A percentile compares a stretch with the other conserved stretches of the same genome.
Evolutionary conservation across 1,284 basidiomycete species (phyloP).

Genomic region (Serendipita sp.): DNA sequence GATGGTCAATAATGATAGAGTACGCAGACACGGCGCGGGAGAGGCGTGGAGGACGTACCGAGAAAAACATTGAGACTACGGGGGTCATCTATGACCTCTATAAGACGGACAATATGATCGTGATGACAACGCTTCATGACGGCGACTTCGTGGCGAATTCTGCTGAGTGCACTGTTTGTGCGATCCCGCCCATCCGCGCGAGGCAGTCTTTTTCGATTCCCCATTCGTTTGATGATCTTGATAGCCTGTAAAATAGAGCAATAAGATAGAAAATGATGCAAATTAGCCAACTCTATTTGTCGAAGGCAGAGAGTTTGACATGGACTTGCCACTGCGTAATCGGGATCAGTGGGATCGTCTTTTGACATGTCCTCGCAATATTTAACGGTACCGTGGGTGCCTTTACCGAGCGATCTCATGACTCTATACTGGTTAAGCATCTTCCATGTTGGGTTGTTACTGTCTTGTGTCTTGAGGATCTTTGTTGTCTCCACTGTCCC

Average conservation of each 20-base stretch:
- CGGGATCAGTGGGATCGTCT: conserved; percentile 15
- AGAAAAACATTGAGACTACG: conserved; percentile 85
- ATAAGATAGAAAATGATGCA: conserved; percentile 6
- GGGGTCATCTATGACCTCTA: conserved; percentile 92
- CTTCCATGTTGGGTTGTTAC: conserved; percentile 23
- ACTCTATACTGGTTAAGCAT: conserved; percentile 75
- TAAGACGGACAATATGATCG: conserved; percentile 80
- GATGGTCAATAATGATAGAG: conserved; percentile 11
- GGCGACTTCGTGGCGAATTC: conserved; percentile 83
- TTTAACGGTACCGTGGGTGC: conserved; percentile 72
- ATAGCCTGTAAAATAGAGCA: conserved; percentile 43
- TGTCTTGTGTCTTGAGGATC: conserved; percentile 25
- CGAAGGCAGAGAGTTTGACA: not conserved
- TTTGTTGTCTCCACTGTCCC: conserved; percentile 46
- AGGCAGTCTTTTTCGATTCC: conserved; percentile 46
- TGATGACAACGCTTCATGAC: conserved; percentile 96
- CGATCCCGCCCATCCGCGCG: conserved; percentile 29
- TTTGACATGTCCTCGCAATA: conserved; percentile 46
- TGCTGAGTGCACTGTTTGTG: conserved; percentile 53
- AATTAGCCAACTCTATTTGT: conserved; percentile 15
- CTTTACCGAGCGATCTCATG: conserved; percentile 50
- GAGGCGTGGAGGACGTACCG: conserved; percentile 38
- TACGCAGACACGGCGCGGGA: conserved; percentile 12
- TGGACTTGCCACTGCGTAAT: conserved; percentile 11
- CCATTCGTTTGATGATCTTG: conserved; percentile 60